Evolutionary conservation across 306 rosid genomes (phyloP).

Genomic region (Cucumis hystrix): DNA sequence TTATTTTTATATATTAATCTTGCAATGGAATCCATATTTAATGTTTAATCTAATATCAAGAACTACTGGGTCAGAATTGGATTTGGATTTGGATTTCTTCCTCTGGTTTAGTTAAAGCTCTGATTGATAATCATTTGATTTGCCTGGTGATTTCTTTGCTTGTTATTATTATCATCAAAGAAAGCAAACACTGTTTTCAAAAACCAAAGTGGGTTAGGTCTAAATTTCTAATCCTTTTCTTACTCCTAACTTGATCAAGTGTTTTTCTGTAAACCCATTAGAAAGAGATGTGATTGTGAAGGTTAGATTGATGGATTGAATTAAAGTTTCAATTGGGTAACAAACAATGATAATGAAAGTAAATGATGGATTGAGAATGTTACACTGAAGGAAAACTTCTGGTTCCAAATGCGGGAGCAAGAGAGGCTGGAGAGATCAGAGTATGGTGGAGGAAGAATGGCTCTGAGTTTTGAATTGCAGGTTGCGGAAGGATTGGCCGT

Average conservation of each 20-base stretch:
- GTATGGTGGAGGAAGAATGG: neutral
- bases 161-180: no score
- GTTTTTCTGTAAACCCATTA: neutral
- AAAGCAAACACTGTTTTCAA: no score
- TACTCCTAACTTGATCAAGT: neutral
- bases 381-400: neutral
- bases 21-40: no score
- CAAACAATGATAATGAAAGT: neutral
- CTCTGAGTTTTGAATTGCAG: neutral
- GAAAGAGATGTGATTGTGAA: neutral
- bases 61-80: neutral
- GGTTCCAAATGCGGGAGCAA: neutral
- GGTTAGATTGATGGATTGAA: neutral
- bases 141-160: neutral
- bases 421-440: conserved; percentile 1
- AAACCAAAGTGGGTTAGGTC: neutral
- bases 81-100: neutral
- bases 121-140: neutral
- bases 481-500: neutral
- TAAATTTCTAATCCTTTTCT: neutral
- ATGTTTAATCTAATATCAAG: neutral
- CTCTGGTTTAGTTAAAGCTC: neutral
- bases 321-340: neutral
- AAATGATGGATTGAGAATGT: neutral
- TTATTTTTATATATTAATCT: no score